Conservation (phyloP, 148 eudicot genomes). For the Diospyros kaki region DNA sequence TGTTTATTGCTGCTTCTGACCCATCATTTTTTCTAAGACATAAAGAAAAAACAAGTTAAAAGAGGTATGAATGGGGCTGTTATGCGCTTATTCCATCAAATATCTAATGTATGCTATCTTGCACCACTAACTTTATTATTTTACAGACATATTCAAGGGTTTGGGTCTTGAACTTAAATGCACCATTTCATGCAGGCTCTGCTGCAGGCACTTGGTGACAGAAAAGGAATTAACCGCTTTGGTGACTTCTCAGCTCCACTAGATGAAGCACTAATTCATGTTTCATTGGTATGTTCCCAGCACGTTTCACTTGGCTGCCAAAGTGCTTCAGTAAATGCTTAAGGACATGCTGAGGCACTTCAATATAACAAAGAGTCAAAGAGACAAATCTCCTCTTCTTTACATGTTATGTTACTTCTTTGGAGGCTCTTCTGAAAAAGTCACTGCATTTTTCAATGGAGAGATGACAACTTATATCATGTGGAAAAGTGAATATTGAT, state of each 20-base stretch:
- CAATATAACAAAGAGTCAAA: too few species aligned
- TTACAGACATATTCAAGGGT: not conserved
- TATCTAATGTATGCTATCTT: not conserved
- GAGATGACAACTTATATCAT: too few species aligned
- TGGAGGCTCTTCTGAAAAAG: too few species aligned
- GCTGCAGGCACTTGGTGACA: constrained; percentile 87
- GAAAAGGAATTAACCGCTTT: constrained; percentile 89
- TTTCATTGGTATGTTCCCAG: constrained; percentile 65
- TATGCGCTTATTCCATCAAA: too few species aligned
- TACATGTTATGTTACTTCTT: too few species aligned
- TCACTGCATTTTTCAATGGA: too few species aligned
- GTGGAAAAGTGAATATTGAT: too few species aligned
- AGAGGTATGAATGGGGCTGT: too few species aligned
- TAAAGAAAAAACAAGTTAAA: too few species aligned
- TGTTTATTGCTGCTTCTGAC: too few species aligned
- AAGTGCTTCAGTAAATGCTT: not conserved
- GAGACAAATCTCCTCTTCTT: too few species aligned
- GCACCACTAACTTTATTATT: not conserved
- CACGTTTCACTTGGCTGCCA: not conserved
- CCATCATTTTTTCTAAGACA: too few species aligned
- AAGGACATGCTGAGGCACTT: not conserved
- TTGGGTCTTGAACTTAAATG: not conserved
- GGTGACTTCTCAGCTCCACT: constrained; percentile 93
- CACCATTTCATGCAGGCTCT: constrained; percentile 58
- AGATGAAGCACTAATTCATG: constrained; percentile 92